Base-by-base conservation (phyloP, 2,329 filamentous ascomycete genomes). In the Neonectria sp. region DNA sequence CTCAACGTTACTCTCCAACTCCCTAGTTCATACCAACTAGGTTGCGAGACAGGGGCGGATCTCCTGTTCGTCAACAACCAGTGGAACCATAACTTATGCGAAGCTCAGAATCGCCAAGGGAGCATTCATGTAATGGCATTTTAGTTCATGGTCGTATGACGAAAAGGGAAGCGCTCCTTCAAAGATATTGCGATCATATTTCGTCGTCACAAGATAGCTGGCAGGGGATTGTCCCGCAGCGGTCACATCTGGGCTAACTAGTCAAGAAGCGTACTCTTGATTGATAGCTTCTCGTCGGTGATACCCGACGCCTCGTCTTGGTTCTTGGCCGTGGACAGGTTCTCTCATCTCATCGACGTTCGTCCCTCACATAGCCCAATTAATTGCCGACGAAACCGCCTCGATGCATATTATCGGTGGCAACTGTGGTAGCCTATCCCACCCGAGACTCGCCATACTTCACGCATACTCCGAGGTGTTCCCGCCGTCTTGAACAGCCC, bases 381-480 rank as follows among this genome's bases (percentile, higher is more conserved):
- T 60, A 35, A 52, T 59, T 60, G 21, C 33, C 46, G 56, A 31
- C 55, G 51, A 56, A 64, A 63, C 45, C 49, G 33, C 21, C 60
- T 53, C 53, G 60, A 76, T 74, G 73, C 71, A 63, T 48, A 74
- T 53, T 53, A 73, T 75, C 60, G 72, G 74, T 63, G 64, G 67
- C 29, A 35, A 73, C 57, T 73, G 71, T 52, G 68, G 69, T 51
- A 68, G 69, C 53, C 68, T 48, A 55, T 59, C 46, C 63, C 67
- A 27, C 62, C 64, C 58, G 55, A 65, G 6, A 6, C 63, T n/a
- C 58, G 17, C 45, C 15, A 61, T 46, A n/a, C 37, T 27, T 35
- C 33, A 11, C 3, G 33, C 33, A 35, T 13, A 5, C 3, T 35
- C 8, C 4, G 6, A 45, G 27, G 31, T 21, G 15, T 80, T 57